Percentiles rank a stretch among this genome's conserved stretches.
Evolutionary conservation across 441 rosid genomes (phyloP).

Genomic region (Hura crepitans): DNA sequence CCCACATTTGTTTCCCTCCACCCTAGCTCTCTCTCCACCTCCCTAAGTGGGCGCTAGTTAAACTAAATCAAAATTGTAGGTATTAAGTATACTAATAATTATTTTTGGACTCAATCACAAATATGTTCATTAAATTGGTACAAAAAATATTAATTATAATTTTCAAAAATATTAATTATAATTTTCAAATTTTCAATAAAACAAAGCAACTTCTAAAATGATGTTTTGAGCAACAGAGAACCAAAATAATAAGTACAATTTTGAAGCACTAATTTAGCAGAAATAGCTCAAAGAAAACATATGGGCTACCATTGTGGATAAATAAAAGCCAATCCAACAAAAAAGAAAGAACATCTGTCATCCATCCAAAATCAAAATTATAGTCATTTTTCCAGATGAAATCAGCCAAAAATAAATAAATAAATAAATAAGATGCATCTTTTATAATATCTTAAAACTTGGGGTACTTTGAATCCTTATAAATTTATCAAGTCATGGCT

Average conservation of each 20-base stretch:
- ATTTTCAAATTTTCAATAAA: background rate
- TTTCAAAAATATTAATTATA: too few relatives aligned
- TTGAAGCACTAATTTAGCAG: background rate
- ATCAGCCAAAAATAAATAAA: background rate
- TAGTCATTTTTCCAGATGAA: background rate
- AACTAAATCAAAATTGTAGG: background rate
- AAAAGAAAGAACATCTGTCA: too few relatives aligned
- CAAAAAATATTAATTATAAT: too few relatives aligned
- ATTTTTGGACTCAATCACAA: background rate
- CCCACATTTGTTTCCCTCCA: background rate
- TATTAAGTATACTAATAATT: background rate
- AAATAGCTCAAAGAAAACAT: background rate
- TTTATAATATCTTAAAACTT: background rate
- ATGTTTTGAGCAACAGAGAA: background rate
- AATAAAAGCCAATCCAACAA: background rate
- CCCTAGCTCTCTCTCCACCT: background rate
- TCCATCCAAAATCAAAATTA: background rate
- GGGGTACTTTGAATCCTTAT: too few relatives aligned
- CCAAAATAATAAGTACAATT: background rate
- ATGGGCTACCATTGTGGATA: too few relatives aligned
- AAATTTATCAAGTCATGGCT: background rate
- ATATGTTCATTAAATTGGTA: background rate
- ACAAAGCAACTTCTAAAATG: background rate
- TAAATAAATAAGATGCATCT: too few relatives aligned
- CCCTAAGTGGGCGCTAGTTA: background rate